Evolutionary conservation across 2,329 filamentous ascomycete species (phyloP).

Genomic region (Amphichorda felina): DNA sequence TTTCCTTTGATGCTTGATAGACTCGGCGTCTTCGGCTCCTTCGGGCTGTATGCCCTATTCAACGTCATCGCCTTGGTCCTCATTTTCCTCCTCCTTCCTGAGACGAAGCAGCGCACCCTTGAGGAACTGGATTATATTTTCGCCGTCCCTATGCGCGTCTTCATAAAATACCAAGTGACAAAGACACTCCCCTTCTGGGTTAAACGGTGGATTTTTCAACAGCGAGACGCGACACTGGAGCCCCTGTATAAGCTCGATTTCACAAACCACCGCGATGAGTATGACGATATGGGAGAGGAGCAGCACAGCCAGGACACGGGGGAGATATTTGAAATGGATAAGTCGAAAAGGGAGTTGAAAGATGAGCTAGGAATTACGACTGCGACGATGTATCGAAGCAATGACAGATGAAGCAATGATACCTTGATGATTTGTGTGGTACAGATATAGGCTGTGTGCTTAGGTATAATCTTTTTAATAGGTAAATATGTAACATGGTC

Average conservation of each 20-base stretch:
- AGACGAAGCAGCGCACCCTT: constrained; percentile 37
- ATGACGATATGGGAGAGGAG: background rate
- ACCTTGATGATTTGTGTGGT: too few relatives aligned
- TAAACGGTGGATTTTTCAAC: constrained; percentile 10
- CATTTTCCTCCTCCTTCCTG: constrained; percentile 36
- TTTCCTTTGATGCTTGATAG: constrained; percentile 30
- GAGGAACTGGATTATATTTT: constrained; percentile 40
- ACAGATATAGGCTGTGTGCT: too few relatives aligned
- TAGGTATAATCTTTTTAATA: too few relatives aligned
- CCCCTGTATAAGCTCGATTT: constrained; percentile 3
- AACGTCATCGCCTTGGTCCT: constrained; percentile 31
- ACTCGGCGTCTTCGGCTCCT: constrained; percentile 18
- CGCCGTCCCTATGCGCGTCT: constrained; percentile 25
- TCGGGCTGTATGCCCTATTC: constrained; percentile 32
- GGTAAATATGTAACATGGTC: too few relatives aligned
- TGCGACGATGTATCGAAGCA: background rate
- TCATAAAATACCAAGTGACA: constrained; percentile 25
- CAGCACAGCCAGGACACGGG: background rate
- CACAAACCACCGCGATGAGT: background rate
- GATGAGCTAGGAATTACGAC: constrained; percentile 2
- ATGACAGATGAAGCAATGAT: background rate
- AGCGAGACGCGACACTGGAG: constrained; percentile 2
- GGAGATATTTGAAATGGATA: background rate
- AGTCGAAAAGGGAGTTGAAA: constrained; percentile 3
- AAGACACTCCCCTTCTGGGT: constrained; percentile 24